A percentile compares a stretch with the other conserved stretches of the same genome.
phyloP scores from a whole-genome alignment of 192 early-diverging fungal genomes.

The Podila minutissima region DNA sequence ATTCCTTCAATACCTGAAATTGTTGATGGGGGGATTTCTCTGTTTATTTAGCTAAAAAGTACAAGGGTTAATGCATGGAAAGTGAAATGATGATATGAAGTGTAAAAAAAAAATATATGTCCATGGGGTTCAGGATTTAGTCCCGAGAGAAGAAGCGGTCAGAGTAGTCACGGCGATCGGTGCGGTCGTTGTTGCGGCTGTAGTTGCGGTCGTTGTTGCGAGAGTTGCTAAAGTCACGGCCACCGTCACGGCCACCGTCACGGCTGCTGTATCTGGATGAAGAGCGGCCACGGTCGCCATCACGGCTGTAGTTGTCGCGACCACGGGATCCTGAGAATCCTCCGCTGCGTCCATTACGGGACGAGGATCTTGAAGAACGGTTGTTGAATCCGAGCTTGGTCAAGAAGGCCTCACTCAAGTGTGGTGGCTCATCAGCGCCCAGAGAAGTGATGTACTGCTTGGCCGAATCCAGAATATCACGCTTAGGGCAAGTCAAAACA shows the following conservation, averaged over 20 bases:
- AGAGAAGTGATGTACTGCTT: conserved; percentile 46
- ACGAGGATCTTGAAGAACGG: conserved; percentile 2
- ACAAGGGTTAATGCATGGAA: too few relatives aligned
- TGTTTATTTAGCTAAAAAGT: too few relatives aligned
- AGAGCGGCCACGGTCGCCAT: conserved; percentile 15
- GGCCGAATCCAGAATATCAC: conserved; percentile 42
- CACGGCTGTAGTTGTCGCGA: conserved; percentile 13
- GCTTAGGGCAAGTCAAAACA: conserved; percentile 50
- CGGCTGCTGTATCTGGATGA: conserved; percentile 14
- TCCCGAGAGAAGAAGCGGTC: conserved; percentile 33
- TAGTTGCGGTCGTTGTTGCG: background rate
- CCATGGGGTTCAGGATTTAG: conserved; percentile 1
- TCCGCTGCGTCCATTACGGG: conserved; percentile 1
- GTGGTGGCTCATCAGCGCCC: conserved; percentile 56
- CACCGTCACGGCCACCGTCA: background rate
- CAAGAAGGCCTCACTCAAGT: conserved; percentile 52
- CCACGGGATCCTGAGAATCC: conserved; percentile 17
- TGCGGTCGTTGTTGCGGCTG: background rate
- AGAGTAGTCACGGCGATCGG: conserved; percentile 5
- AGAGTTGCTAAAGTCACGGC: background rate
- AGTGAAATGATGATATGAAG: background rate
- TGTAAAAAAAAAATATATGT: background rate
- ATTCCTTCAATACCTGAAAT: too few relatives aligned
- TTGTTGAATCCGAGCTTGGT: conserved; percentile 53
- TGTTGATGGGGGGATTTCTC: too few relatives aligned